phyloP scores from a whole-genome alignment of 192 early-diverging fungal genomes.

The Powellomyces hirtus region DNA sequence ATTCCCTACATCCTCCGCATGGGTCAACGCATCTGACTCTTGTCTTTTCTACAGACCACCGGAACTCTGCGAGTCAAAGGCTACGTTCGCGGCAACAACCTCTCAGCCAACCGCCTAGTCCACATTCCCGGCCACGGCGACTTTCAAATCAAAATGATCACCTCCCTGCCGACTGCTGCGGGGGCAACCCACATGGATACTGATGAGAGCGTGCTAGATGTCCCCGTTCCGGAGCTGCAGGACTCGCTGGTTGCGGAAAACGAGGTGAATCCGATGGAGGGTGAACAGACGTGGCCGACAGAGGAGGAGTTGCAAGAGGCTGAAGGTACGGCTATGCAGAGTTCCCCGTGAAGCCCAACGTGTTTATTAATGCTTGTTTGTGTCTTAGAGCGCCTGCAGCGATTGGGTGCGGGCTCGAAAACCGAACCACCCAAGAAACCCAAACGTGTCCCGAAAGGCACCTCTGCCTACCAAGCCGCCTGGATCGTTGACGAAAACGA shows the following conservation, averaged over 20 bases:
- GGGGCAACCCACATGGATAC: conserved; percentile 33
- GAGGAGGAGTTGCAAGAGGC: conserved; percentile 88
- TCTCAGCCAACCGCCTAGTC: conserved; percentile 88
- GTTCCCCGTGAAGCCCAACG: too few relatives aligned
- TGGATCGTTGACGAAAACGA: conserved; percentile 90
- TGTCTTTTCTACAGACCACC: too few relatives aligned
- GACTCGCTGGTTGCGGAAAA: conserved; percentile 86
- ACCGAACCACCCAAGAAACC: conserved; percentile 34
- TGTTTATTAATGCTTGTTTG: too few relatives aligned
- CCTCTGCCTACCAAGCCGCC: conserved; percentile 94
- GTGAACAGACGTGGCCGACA: conserved; percentile 99
- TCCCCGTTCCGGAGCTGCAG: conserved; percentile 63
- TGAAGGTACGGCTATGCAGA: conserved; percentile 46
- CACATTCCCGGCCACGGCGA: conserved; percentile 93
- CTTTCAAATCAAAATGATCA: conserved; percentile 76
- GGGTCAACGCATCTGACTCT: too few relatives aligned
- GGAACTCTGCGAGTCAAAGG: conserved; percentile 79
- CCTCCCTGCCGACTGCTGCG: background rate
- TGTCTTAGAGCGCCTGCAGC: conserved; percentile 9
- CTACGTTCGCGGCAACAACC: conserved; percentile 76
- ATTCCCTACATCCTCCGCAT: background rate
- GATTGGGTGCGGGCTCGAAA: background rate
- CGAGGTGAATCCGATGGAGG: conserved; percentile 81
- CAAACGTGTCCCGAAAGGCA: conserved; percentile 89
- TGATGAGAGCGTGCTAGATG: conserved; percentile 61